Conservation (phyloP, 495 filamentous ascomycete genomes). For the Tuber aestivum region DNA sequence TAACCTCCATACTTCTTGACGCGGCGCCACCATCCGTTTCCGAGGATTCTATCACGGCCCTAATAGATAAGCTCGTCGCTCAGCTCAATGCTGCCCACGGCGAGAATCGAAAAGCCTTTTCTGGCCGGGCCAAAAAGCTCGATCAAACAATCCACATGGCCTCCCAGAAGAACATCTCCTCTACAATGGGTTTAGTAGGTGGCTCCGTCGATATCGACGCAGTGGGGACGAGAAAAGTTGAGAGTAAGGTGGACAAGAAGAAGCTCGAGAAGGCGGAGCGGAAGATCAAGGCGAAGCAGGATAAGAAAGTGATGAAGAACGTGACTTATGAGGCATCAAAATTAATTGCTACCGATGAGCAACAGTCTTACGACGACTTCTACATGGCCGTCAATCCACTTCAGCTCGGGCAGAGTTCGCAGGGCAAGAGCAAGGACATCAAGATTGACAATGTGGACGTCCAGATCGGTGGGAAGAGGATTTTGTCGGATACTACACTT, state of each 20-base stretch:
- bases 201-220: constrained; percentile 87
- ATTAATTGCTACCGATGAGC: constrained; percentile 69
- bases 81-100: constrained; percentile 68
- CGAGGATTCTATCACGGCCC: constrained; percentile 66
- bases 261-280: constrained; percentile 98
- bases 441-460: constrained; percentile 95
- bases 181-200: constrained; percentile 80
- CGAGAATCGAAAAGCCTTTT: constrained; percentile 60
- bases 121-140: constrained; percentile 71
- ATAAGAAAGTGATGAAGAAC: constrained; percentile 94
- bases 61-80: constrained; percentile 88
- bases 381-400: constrained; percentile 99
- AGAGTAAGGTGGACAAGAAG: constrained; percentile 95
- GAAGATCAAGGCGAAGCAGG: constrained; percentile 97
- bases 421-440: constrained; percentile 93
- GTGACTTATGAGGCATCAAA: constrained; percentile 95
- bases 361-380: constrained; percentile 98
- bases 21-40: constrained; percentile 69
- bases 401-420: constrained; percentile 63
- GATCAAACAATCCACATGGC: constrained; percentile 96
- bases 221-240: constrained; percentile 82
- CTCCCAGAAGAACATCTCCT: constrained; percentile 88
- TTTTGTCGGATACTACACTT: constrained; percentile 79
- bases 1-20: constrained; percentile 71
- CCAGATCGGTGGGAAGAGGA: constrained; percentile 79